Evolutionary conservation across 768 basidiomycete species (phyloP).

Genomic region (Grammothele lineata): DNA sequence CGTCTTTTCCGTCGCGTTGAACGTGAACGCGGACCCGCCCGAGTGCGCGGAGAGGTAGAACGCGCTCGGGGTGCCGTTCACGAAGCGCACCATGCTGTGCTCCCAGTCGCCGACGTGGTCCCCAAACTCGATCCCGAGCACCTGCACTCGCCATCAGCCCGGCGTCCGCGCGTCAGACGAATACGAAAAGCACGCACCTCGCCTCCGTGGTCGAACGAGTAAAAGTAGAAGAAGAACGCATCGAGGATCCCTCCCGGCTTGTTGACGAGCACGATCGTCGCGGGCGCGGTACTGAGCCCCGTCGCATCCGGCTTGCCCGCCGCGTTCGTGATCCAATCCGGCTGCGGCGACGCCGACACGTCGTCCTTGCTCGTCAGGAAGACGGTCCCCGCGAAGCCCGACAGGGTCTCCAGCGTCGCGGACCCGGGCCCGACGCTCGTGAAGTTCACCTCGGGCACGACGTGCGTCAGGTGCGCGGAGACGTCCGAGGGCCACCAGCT

Average conservation of each 20-base stretch:
- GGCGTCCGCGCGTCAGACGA: too few species aligned
- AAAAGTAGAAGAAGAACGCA: slow-evolving; percentile 33
- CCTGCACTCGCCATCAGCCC: too few species aligned
- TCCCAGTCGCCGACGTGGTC: slow-evolving; percentile 34
- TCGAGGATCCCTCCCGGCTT: slow-evolving; percentile 26
- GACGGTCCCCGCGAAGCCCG: slow-evolving; percentile 8
- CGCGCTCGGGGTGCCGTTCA: slow-evolving; percentile 23
- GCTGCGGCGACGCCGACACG: slow-evolving; percentile 8
- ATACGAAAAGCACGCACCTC: slow-evolving; percentile 2
- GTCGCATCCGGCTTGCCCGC: slow-evolving; percentile 21
- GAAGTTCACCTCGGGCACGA: slow-evolving; percentile 18
- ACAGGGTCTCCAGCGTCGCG: slow-evolving; percentile 19
- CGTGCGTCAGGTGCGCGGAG: slow-evolving; percentile 19
- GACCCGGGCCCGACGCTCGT: slow-evolving; percentile 4
- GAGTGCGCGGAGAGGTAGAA: slow-evolving; percentile 29
- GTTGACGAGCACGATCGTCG: slow-evolving; percentile 27
- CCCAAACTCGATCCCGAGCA: slow-evolving; percentile 24
- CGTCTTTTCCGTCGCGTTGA: slow-evolving; percentile 17
- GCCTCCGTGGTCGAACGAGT: slow-evolving; percentile 25
- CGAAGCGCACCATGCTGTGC: slow-evolving; percentile 32
- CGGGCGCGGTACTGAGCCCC: slow-evolving; percentile 23
- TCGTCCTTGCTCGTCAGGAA: slow-evolving; percentile 22
- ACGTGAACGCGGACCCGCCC: slow-evolving; percentile 26
- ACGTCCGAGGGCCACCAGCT: slow-evolving; percentile 24
- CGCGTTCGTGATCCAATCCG: slow-evolving; percentile 16